Conservation (phyloP, 2,329 filamentous ascomycete genomes). For the Fusarium beomiforme region DNA sequence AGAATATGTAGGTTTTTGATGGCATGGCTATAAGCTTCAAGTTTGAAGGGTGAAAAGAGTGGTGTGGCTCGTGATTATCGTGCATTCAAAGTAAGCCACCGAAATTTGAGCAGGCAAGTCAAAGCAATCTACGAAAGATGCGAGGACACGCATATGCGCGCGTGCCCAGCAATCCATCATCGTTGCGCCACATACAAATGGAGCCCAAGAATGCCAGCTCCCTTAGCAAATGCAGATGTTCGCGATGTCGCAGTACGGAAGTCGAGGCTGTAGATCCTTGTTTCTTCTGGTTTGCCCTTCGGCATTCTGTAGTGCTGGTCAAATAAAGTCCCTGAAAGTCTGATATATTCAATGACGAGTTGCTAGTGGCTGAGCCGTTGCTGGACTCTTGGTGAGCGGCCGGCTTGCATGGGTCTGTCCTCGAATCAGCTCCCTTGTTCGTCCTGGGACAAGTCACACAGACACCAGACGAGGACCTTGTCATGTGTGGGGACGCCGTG, state of each 20-base stretch:
- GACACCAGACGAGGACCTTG: constrained; percentile 28
- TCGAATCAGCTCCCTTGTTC: constrained; percentile 33
- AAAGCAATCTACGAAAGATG: constrained; percentile 29
- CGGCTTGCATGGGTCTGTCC: constrained; percentile 24
- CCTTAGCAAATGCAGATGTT: constrained; percentile 17
- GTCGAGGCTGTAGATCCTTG: constrained; percentile 2
- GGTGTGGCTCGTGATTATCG: constrained; percentile 33
- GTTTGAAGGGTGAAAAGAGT: constrained; percentile 2
- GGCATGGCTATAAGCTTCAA: not conserved
- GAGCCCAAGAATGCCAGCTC: constrained; percentile 26
- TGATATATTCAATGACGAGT: constrained; percentile 34
- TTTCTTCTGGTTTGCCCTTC: not conserved
- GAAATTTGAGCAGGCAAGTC: constrained; percentile 31
- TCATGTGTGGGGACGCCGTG: constrained; percentile 33
- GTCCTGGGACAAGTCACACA: constrained; percentile 34
- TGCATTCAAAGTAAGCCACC: constrained; percentile 24
- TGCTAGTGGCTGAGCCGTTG: constrained; percentile 31
- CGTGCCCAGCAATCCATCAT: constrained; percentile 13
- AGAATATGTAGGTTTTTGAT: not conserved
- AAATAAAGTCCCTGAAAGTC: constrained; percentile 18
- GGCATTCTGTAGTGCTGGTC: constrained; percentile 5
- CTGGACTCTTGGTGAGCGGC: constrained; percentile 19
- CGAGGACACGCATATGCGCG: constrained; percentile 20
- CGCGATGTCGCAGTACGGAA: constrained; percentile 5
- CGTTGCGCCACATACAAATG: constrained; percentile 13